Conservation (phyloP, 2,329 filamentous ascomycete genomes). For the Sporothrix humicola region DNA sequence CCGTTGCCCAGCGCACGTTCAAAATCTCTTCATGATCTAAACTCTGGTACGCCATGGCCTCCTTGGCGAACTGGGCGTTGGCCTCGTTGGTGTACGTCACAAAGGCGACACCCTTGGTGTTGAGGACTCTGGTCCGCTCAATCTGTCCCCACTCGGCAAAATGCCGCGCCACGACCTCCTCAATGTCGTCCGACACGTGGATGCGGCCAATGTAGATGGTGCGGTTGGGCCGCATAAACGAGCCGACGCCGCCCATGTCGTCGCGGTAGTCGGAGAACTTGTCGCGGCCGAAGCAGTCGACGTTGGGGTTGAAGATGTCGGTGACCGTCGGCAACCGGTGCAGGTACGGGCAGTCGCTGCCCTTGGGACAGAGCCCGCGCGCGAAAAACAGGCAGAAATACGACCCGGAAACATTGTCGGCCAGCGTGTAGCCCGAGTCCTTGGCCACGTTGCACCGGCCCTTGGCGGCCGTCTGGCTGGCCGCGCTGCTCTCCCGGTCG, state of each 20-base stretch:
- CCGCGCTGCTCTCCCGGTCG: conserved; percentile 89
- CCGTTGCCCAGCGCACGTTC: conserved; percentile 96
- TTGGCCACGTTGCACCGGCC: conserved; percentile 84
- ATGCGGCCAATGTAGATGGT: conserved; percentile 94
- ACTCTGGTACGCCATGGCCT: conserved; percentile 93
- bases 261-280: conserved; percentile 93
- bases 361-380: conserved; percentile 74
- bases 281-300: conserved; percentile 94
- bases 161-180: conserved; percentile 92
- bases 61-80: conserved; percentile 88
- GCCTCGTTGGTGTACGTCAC: conserved; percentile 92
- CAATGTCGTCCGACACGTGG: conserved; percentile 94
- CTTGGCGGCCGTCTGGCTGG: conserved; percentile 80
- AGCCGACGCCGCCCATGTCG: conserved; percentile 96
- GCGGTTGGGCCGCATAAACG: conserved; percentile 90
- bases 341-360: conserved; percentile 91
- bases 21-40: conserved; percentile 91
- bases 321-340: conserved; percentile 85
- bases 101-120: conserved; percentile 88
- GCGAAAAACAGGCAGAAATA: conserved; percentile 92
- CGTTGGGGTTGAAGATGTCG: conserved; percentile 90
- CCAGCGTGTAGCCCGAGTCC: conserved; percentile 79
- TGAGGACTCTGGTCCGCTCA: conserved; percentile 86
- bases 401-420: conserved; percentile 75
- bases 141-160: conserved; percentile 97